Evolutionary conservation across 352 stramenopile genomes (phyloP), one percentile per base, ranked within the genome.

Genomic region (Pythium aristosporum): DNA sequence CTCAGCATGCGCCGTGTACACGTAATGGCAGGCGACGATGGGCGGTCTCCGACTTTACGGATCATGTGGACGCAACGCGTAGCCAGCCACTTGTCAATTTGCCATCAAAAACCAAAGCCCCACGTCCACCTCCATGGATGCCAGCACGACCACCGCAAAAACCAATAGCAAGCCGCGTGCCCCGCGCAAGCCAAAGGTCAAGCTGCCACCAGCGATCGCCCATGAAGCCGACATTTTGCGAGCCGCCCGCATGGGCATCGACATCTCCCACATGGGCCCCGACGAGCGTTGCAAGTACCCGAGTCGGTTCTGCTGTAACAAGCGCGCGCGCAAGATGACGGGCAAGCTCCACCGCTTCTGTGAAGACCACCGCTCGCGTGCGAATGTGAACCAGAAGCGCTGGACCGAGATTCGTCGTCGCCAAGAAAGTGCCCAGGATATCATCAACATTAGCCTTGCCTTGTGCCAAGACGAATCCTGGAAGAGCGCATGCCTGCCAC

Each of bases 271-370:
- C 32, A 23, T 76, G 54, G 46, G 49, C 25, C 21, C 68, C 51
- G 49, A 59, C 41, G 47, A 73, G 59, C 53, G 65, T 44, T 54
- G 51, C 48, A 57, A 25, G 36, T 57, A 57, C 50, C 50, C 50
- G 13, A 57, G 50, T 36, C 43, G 44, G 52, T 42, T 46, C 8
- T 58, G 52, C 23, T 32, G 37, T 30, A 69, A 75, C 43, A 15
- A 44, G 9, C 69, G 69, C 25, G 69, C 63, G n/a, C 34, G 58
- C 43, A 75, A 75, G 47, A 39, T 44, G 7, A 57, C 61, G 15
- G 69, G 69, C 9, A 70, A 57, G 42, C 50, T 72, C 10, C 61
- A 68, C 20, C 51, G 53, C 6, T 68, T 68, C 13, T 68, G 61
- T 34, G 61, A 68, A 32, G 21, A 56, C 2, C 61, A 68, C 21